These are phyloP conservation scores for Allantophomopsis lycopodina DNA, from an alignment of 2,329 filamentous ascomycete genomes.

Conservation along the genomic window DNA sequence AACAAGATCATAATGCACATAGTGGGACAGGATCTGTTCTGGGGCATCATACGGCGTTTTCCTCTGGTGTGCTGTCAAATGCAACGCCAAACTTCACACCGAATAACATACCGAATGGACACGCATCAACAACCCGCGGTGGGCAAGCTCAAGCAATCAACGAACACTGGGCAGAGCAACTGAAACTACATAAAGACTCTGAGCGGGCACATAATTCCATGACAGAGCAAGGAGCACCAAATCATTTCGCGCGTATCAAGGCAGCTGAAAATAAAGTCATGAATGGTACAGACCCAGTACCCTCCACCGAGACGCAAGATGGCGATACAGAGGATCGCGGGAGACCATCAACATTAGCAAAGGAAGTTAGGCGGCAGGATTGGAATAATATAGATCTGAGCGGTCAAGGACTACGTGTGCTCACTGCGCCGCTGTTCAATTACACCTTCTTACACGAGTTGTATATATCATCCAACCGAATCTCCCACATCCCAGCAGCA, in stretches of 20 bases:
- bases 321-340: slow-evolving; percentile 39
- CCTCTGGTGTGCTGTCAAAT: slow-evolving; percentile 49
- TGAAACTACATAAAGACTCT: slow-evolving; percentile 67
- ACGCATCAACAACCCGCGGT: slow-evolving; percentile 30
- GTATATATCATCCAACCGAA: slow-evolving; percentile 86
- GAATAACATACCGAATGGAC: slow-evolving; percentile 41
- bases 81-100: slow-evolving; percentile 42
- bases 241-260: slow-evolving; percentile 61
- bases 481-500: slow-evolving; percentile 62
- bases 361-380: slow-evolving; percentile 57
- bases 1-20: slow-evolving; percentile 42
- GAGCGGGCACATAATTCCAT: slow-evolving; percentile 61
- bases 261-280: slow-evolving; percentile 55
- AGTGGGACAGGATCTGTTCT: slow-evolving; percentile 40
- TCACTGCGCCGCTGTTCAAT: slow-evolving; percentile 67
- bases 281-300: slow-evolving; percentile 25
- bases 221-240: slow-evolving; percentile 48
- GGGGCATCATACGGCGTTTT: slow-evolving; percentile 45
- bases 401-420: slow-evolving; percentile 81
- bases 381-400: slow-evolving; percentile 93
- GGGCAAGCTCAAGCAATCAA: slow-evolving; percentile 37
- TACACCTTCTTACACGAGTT: slow-evolving; percentile 87
- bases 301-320: slow-evolving; percentile 21
- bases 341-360: slow-evolving; percentile 50
- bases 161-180: slow-evolving; percentile 79